Base-by-base conservation (phyloP, 1,284 basidiomycete species). In the Apiotrichum siamense region DNA sequence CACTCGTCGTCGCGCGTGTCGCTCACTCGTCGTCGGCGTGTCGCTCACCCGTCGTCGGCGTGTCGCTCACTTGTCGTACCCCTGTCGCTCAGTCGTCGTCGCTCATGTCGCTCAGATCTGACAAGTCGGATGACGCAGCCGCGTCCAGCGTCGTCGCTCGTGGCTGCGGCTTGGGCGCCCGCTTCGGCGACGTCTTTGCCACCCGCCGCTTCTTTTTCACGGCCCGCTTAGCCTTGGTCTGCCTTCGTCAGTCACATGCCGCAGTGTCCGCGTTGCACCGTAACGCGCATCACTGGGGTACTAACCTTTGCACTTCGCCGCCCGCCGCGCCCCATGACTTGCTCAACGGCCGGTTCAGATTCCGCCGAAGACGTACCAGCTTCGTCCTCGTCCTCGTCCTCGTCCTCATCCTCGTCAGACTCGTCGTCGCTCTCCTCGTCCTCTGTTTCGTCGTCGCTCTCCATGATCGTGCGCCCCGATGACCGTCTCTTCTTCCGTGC, bases 281-380 rank as follows among this genome's bases (percentile, higher is more conserved):
- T 35, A 12, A n/a, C 33, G 33, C 17, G 10, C 17, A 17, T n/a
- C 13, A 31, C 29, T 9, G 10, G 10, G 7, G 33, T 45, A 56
- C 63, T 61, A 29, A 72, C 69, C 63, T 73, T 73, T 10, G 70
- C 70, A 27, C 60, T 62, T 18, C 70, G 57, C 26, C 54, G 57
- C 3, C 70, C 69, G 1, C 70, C 70, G 36, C 70, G 54, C 7
- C 70, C 67, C 37, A 67, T 42, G 13, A 67, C 65, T 49, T 61
- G 21, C 61, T 62, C 56, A 3, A 54, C 53, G n/a, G 15, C 55
- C 56, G 52, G 49, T 15, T 36, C 49, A 12, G 37, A 49, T 21
- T 59, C 63, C 2, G 54, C 58, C 7, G 33, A 35, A 17, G 33
- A 35, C 33, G 33, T 35, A 11, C 29, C 29, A 31, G 29, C 7